Percentiles rank a stretch among this genome's conserved stretches.
phyloP scores from a whole-genome alignment of 2,329 filamentous ascomycete species.

The Didymella pinodella region DNA sequence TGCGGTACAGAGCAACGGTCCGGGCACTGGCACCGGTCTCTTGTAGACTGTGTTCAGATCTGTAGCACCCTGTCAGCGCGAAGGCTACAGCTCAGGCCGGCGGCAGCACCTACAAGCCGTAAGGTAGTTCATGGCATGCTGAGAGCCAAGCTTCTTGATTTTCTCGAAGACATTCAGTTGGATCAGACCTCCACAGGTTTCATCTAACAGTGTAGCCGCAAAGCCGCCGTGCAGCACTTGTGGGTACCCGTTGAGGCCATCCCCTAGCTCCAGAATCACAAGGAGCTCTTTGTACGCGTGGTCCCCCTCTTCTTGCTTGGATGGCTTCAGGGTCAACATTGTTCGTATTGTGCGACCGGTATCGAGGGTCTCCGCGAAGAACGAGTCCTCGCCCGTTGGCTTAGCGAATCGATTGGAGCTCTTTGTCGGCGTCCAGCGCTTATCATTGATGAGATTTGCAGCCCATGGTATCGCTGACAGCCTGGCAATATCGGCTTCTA shows the following conservation, averaged over 20 bases:
- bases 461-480: conserved; percentile 60
- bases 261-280: conserved; percentile 57
- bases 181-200: conserved; percentile 62
- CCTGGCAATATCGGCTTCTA: conserved; percentile 29
- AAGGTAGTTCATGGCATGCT: conserved; percentile 31
- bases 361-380: conserved; percentile 63
- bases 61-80: conserved; percentile 27
- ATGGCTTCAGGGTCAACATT: conserved; percentile 37
- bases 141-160: conserved; percentile 10
- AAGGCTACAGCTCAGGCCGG: not conserved
- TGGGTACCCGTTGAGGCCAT: conserved; percentile 63
- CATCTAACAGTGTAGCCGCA: conserved; percentile 65
- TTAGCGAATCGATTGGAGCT: conserved; percentile 46
- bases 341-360: conserved; percentile 58
- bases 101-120: conserved; percentile 45
- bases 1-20: conserved; percentile 58
- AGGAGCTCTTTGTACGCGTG: conserved; percentile 47
- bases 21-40: conserved; percentile 61
- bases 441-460: conserved; percentile 53
- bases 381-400: conserved; percentile 57
- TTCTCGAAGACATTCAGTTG: conserved; percentile 43
- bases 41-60: conserved; percentile 65
- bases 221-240: conserved; percentile 66
- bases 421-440: conserved; percentile 52
- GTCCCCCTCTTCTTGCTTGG: conserved; percentile 26